Base-by-base conservation (phyloP, 208 protist species). In the Tritrichomonas musculus region DNA sequence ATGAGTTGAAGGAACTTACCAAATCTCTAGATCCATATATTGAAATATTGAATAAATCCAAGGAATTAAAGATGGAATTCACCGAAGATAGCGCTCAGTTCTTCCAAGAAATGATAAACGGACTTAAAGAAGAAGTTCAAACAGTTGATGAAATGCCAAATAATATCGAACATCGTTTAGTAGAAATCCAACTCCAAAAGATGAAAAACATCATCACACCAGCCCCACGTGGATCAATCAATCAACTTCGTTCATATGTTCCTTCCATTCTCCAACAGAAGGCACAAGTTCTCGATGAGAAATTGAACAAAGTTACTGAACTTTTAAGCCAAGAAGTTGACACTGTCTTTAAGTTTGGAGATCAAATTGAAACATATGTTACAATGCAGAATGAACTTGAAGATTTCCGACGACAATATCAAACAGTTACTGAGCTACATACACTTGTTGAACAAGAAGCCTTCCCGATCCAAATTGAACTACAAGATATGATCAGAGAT, bases 31-130 rank as follows among this genome's bases (percentile, higher is more conserved):
- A 82, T 17, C 73, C 73, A 50, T 82, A 82, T 17, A 82, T 82
- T 27, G 73, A 82, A 17, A 39, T 47, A 30, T 82, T 47, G 33
- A 82, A 82, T 30, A n/a, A 47, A 17, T 47, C 33, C 41, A 36
- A 41, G 9, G 41, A 82, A 50, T 39, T 82, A 9, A 82, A 82
- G 73, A 82, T 82, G 73, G 73, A 82, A 27, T 82, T 82, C 39
- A 39, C 33, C 3, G 73, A 82, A n/a, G 73, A 82, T 30, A n/a
- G 14, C 30, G 73, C 73, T 1, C 41, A 82, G 30, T 30, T 39
- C 8, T 82, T 82, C 41, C 41, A 30, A 50, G 41, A 47, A 20
- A 20, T 82, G 8, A 82, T 82, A 8, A 47, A 82, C 33, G 41
- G 49, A 17, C 41, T 82, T 25, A 82, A 39, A 50, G 73, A 14